phyloP scores from a whole-genome alignment of 257 asterid genomes.

The Capsicum pubescens region DNA sequence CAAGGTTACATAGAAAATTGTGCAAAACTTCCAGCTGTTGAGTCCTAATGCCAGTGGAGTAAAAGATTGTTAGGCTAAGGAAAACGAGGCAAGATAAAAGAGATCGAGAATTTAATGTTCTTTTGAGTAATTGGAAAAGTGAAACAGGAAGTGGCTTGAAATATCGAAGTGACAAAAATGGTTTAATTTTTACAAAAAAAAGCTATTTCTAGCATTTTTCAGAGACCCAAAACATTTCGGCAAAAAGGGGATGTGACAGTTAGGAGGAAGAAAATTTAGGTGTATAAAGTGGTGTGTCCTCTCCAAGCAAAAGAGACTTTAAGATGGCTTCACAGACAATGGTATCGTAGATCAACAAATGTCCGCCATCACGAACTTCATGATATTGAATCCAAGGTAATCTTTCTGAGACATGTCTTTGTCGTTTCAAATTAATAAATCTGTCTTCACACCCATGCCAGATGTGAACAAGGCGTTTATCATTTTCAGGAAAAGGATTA shows the following conservation, averaged over 20 bases:
- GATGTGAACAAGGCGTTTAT: conserved; percentile 40
- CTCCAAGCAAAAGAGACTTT: conserved; percentile 83
- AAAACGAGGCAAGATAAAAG: not conserved
- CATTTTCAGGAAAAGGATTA: conserved; percentile 54
- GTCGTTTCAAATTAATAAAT: conserved; percentile 57
- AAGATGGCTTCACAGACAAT: conserved; percentile 86
- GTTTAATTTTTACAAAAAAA: not conserved
- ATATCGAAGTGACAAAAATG: not conserved
- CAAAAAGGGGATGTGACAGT: not conserved
- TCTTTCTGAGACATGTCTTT: conserved; percentile 62
- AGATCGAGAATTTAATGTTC: not conserved
- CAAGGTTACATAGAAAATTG: not conserved
- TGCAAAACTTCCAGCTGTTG: not conserved
- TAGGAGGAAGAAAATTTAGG: conserved; percentile 35
- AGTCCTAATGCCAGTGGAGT: not conserved
- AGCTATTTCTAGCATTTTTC: not conserved
- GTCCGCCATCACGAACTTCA: conserved; percentile 89
- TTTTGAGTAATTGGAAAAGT: not conserved
- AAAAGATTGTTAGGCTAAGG: not conserved
- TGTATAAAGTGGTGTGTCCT: conserved; percentile 64
- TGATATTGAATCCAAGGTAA: conserved; percentile 94
- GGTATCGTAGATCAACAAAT: conserved; percentile 80
- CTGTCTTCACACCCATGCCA: conserved; percentile 61
- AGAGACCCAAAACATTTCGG: not conserved
- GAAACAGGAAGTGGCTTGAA: not conserved